These are phyloP conservation scores for Daedaleopsis nitida DNA, from an alignment of 768 basidiomycete species.

Conservation along the genomic window DNA sequence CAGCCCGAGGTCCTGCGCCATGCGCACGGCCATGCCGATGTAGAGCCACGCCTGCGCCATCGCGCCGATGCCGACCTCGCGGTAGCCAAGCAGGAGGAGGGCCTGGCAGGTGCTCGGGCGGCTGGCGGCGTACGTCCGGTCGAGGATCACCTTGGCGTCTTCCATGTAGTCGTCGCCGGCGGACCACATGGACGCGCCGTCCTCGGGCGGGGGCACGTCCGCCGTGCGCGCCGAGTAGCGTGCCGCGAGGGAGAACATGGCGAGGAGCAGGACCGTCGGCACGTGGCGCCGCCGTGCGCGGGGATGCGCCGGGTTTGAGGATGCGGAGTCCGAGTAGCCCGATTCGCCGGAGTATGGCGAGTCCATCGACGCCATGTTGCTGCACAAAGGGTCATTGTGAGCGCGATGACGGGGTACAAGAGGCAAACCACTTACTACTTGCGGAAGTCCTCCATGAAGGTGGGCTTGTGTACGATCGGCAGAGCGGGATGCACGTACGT, in stretches of 20 bases:
- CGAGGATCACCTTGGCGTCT: constrained; percentile 65
- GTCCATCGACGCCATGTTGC: constrained; percentile 24
- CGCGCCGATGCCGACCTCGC: constrained; percentile 85
- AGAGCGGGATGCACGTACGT: constrained; percentile 78
- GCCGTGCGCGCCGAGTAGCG: constrained; percentile 53
- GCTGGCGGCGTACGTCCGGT: constrained; percentile 69
- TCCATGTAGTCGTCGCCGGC: constrained; percentile 76
- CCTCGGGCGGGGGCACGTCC: constrained; percentile 39
- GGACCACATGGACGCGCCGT: constrained; percentile 68
- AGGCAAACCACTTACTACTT: constrained; percentile 34
- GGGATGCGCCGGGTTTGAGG: constrained; percentile 26
- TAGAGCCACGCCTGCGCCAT: constrained; percentile 91
- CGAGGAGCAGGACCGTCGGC: constrained; percentile 69
- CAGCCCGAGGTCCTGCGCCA: constrained; percentile 89
- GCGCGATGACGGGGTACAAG: background rate
- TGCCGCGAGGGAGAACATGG: constrained; percentile 84
- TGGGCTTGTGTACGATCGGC: constrained; percentile 73
- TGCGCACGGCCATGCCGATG: constrained; percentile 86
- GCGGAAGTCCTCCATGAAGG: constrained; percentile 62
- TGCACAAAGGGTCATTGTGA: background rate
- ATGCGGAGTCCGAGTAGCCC: constrained; percentile 24
- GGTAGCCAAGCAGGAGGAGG: constrained; percentile 77
- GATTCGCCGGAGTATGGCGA: constrained; percentile 35
- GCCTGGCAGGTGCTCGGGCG: constrained; percentile 78
- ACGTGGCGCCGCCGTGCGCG: constrained; percentile 44